A percentile compares a stretch with the other conserved stretches of the same genome.
Evolutionary conservation across 768 basidiomycete genomes (phyloP).

Genomic region (Cubamyces sp.): DNA sequence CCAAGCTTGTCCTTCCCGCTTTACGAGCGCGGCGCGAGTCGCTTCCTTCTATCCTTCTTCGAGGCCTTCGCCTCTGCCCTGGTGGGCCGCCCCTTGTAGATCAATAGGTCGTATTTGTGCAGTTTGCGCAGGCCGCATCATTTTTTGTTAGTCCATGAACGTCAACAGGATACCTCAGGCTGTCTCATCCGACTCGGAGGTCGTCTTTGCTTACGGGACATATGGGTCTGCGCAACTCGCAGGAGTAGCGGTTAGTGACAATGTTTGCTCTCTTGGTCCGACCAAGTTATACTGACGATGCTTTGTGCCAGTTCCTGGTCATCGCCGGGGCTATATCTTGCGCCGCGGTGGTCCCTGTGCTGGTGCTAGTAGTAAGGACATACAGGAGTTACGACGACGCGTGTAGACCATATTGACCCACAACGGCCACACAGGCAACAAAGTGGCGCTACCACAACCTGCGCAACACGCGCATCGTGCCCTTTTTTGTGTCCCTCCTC

Average conservation of each 20-base stretch:
- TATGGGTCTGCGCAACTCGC: constrained; percentile 19
- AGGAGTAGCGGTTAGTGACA: constrained; percentile 18
- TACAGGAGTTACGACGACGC: not conserved
- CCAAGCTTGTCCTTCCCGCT: constrained; percentile 3
- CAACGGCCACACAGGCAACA: constrained; percentile 20
- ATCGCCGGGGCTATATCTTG: constrained; percentile 34
- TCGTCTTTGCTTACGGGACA: not conserved
- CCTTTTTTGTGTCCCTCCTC: constrained; percentile 38
- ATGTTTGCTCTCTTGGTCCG: not conserved
- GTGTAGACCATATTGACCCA: not conserved
- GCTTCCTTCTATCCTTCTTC: not conserved
- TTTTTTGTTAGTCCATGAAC: not conserved
- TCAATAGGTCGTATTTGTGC: not conserved
- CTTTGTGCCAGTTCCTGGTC: constrained; percentile 28
- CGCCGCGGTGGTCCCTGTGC: constrained; percentile 30
- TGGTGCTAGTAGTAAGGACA: constrained; percentile 24
- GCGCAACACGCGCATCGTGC: constrained; percentile 33
- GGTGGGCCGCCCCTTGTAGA: constrained; percentile 6
- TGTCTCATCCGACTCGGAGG: not conserved
- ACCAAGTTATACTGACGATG: not conserved
- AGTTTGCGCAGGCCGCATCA: constrained; percentile 6
- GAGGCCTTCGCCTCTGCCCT: constrained; percentile 13
- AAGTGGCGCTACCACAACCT: constrained; percentile 20
- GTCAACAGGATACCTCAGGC: not conserved
- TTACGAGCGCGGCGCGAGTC: not conserved